phyloP scores from a whole-genome alignment of 2,329 filamentous ascomycete species.

The Fusarium subtropicale region DNA sequence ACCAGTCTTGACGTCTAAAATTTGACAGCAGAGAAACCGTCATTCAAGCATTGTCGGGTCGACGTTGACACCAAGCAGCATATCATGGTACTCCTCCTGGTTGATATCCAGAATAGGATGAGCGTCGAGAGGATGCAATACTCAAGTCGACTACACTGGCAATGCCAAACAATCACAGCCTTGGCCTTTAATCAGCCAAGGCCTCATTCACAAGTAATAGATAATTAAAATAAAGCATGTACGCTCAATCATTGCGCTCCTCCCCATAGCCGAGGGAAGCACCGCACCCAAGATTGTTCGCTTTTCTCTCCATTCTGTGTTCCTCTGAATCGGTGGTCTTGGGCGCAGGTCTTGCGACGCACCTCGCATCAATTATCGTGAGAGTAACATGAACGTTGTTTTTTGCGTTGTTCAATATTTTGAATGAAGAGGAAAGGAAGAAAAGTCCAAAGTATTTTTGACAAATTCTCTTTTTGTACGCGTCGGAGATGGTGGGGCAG shows the following conservation, averaged over 20 bases:
- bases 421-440: conserved; percentile 45
- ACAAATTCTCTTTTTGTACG: conserved; percentile 35
- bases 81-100: not conserved
- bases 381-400: conserved; percentile 57
- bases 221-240: conserved; percentile 53
- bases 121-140: not conserved
- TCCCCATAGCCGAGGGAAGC: conserved; percentile 63
- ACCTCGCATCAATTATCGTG: conserved; percentile 60
- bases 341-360: conserved; percentile 55
- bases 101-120: not conserved
- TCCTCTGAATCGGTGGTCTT: conserved; percentile 61
- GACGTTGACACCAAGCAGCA: not conserved
- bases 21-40: not conserved
- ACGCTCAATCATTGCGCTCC: conserved; percentile 71
- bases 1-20: not conserved
- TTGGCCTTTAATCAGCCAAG: not conserved
- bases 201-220: conserved; percentile 11
- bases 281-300: conserved; percentile 71
- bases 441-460: conserved; percentile 22
- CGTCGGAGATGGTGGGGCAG: conserved; percentile 37
- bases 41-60: not conserved
- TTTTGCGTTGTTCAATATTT: conserved; percentile 63
- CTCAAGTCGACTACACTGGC: not conserved
- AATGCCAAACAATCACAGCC: not conserved
- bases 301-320: conserved; percentile 65